Evolutionary conservation across 2,329 filamentous ascomycete genomes (phyloP).

Genomic region (Zymoseptoria crescenta): DNA sequence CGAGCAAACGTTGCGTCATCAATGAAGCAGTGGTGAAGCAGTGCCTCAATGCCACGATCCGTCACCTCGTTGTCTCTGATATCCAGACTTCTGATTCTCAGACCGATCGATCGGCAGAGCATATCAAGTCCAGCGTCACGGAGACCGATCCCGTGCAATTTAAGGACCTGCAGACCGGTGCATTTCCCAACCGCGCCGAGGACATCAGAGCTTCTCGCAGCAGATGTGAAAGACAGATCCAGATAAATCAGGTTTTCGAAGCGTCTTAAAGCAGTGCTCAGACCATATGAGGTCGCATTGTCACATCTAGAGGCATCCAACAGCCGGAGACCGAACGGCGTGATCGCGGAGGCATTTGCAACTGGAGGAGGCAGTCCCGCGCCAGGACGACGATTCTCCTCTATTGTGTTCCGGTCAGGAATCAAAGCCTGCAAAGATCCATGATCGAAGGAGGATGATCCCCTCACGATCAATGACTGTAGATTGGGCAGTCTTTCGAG

Average conservation of each 20-base stretch:
- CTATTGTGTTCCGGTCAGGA: slow-evolving; percentile 22
- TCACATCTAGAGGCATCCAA: slow-evolving; percentile 50
- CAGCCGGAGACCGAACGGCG: slow-evolving; percentile 44
- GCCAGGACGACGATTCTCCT: slow-evolving; percentile 13
- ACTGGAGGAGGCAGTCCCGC: slow-evolving; percentile 29
- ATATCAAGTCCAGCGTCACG: slow-evolving; percentile 46
- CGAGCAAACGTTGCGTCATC: slow-evolving; percentile 2
- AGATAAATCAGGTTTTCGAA: slow-evolving; percentile 51
- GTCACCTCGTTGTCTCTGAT: slow-evolving; percentile 51
- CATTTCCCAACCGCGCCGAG: slow-evolving; percentile 41
- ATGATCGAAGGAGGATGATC: slow-evolving; percentile 56
- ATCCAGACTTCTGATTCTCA: slow-evolving; percentile 49
- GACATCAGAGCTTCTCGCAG: slow-evolving; percentile 32
- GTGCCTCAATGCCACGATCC: slow-evolving; percentile 44
- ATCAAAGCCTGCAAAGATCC: slow-evolving; percentile 45
- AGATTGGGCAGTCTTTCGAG: slow-evolving; percentile 51
- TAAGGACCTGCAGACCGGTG: slow-evolving; percentile 48
- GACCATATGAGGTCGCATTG: slow-evolving; percentile 50
- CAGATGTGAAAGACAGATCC: slow-evolving; percentile 45
- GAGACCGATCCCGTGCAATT: slow-evolving; percentile 47
- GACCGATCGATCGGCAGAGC: slow-evolving; percentile 46
- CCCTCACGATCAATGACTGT: slow-evolving; percentile 52
- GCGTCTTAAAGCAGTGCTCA: slow-evolving; percentile 44
- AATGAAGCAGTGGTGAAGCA: slow-evolving; percentile 46
- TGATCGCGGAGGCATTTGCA: slow-evolving; percentile 7